A percentile compares a stretch with the other conserved stretches of the same genome.
phyloP scores from a whole-genome alignment of 768 basidiomycete genomes.

The Antrodiella citrinella region DNA sequence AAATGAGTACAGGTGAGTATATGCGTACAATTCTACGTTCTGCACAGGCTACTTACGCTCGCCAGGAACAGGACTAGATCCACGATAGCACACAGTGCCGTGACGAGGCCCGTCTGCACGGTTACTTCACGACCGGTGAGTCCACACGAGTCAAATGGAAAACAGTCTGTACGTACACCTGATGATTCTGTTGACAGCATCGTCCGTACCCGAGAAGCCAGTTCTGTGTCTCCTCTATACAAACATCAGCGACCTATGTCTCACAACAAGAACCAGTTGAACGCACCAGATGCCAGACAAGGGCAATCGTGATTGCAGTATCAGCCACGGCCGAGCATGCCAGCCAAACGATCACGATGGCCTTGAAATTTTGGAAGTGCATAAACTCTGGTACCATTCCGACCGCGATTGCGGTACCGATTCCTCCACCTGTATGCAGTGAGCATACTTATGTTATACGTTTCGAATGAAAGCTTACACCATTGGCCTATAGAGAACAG shows the following conservation, averaged over 20 bases:
- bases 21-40: too few relatives aligned
- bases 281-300: slow-evolving; percentile 37
- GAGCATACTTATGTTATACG: neutral
- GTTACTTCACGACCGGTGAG: slow-evolving; percentile 21
- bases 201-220: slow-evolving; percentile 33
- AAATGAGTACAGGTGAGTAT: too few relatives aligned
- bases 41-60: neutral
- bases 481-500: slow-evolving; percentile 19
- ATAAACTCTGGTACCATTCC: slow-evolving; percentile 25
- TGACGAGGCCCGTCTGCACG: slow-evolving; percentile 30
- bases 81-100: slow-evolving; percentile 25
- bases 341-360: slow-evolving; percentile 33
- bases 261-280: neutral
- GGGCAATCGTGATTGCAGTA: slow-evolving; percentile 32
- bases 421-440: slow-evolving; percentile 23
- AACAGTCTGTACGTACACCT: slow-evolving; percentile 22
- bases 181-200: slow-evolving; percentile 36
- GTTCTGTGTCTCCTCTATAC: slow-evolving; percentile 32
- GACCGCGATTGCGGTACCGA: slow-evolving; percentile 25
- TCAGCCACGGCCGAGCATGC: slow-evolving; percentile 33
- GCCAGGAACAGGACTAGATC: slow-evolving; percentile 27
- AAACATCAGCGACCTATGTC: neutral
- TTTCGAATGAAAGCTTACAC: slow-evolving; percentile 15
- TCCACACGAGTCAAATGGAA: neutral
- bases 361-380: slow-evolving; percentile 26